Percentiles rank a stretch among this genome's conserved stretches.
phyloP scores from a whole-genome alignment of 805 yeast species.

The Suhomyces vadensis region DNA sequence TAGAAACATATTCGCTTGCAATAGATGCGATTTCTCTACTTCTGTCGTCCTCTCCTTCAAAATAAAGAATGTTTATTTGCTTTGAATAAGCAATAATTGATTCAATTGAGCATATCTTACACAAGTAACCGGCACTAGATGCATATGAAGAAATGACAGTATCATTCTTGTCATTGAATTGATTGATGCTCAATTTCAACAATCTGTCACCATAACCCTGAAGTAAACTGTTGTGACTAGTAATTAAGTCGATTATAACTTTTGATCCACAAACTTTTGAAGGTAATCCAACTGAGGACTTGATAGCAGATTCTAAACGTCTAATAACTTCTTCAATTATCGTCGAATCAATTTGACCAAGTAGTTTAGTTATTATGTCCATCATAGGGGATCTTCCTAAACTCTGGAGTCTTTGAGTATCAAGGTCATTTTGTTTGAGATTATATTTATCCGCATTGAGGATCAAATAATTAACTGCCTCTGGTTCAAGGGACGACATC shows the following conservation, averaged over 20 bases:
- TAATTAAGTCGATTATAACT: constrained; percentile 63
- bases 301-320: constrained; percentile 55
- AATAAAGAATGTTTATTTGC: constrained; percentile 55
- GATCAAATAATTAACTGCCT: constrained; percentile 78
- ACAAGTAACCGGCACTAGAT: constrained; percentile 73
- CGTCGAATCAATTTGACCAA: constrained; percentile 55
- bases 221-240: constrained; percentile 49
- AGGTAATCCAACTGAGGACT: constrained; percentile 81
- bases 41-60: constrained; percentile 49
- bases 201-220: constrained; percentile 62
- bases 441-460: constrained; percentile 89
- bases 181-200: constrained; percentile 55
- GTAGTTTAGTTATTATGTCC: constrained; percentile 75
- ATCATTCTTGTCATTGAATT: constrained; percentile 68
- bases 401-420: constrained; percentile 70
- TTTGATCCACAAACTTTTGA: constrained; percentile 85
- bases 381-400: constrained; percentile 84
- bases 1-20: constrained; percentile 66
- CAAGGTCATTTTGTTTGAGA: constrained; percentile 67
- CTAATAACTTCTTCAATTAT: constrained; percentile 50
- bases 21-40: constrained; percentile 54
- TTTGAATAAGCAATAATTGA: constrained; percentile 55
- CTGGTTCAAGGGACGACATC: constrained; percentile 90
- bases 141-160: constrained; percentile 78
- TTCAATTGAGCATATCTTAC: constrained; percentile 58